Evolutionary conservation across 1,284 basidiomycete genomes (phyloP).

Genomic region (Papiliotrema nemorosa): DNA sequence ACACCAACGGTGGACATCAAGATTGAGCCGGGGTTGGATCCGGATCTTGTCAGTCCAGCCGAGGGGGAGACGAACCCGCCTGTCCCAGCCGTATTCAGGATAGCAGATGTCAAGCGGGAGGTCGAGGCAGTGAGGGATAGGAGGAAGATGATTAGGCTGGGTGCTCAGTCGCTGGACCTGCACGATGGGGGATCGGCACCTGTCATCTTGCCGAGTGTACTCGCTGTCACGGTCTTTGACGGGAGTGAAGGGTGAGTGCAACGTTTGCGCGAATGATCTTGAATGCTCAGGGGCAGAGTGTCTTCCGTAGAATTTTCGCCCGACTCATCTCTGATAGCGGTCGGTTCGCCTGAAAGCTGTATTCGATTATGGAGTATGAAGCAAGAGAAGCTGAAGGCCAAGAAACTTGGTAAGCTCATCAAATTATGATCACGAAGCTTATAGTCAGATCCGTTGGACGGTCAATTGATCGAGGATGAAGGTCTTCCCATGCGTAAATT

Average conservation of each 20-base stretch:
- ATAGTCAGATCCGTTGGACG: slow-evolving; percentile 24
- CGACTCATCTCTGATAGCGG: slow-evolving; percentile 91
- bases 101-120: slow-evolving; percentile 85
- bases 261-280: neutral
- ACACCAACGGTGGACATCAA: slow-evolving; percentile 28
- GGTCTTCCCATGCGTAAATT: slow-evolving; percentile 83
- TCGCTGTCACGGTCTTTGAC: slow-evolving; percentile 88
- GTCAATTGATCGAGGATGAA: slow-evolving; percentile 60
- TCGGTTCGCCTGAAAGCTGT: slow-evolving; percentile 93
- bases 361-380: slow-evolving; percentile 94
- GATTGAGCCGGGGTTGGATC: slow-evolving; percentile 30
- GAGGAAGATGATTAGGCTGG: slow-evolving; percentile 80
- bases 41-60: slow-evolving; percentile 34
- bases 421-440: neutral
- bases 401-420: slow-evolving; percentile 62
- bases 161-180: slow-evolving; percentile 53
- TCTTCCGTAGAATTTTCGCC: slow-evolving; percentile 86
- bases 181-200: slow-evolving; percentile 18
- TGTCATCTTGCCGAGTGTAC: slow-evolving; percentile 70
- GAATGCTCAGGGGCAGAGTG: too few species aligned
- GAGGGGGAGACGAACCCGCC: slow-evolving; percentile 39
- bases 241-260: slow-evolving; percentile 75
- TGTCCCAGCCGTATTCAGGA: slow-evolving; percentile 60
- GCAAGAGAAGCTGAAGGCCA: slow-evolving; percentile 70
- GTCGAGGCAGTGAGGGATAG: slow-evolving; percentile 86